Evolutionary conservation across 2,329 filamentous ascomycete species (phyloP), one percentile per base, ranked within the genome.

Genomic region (Diplodia scrobiculata): DNA sequence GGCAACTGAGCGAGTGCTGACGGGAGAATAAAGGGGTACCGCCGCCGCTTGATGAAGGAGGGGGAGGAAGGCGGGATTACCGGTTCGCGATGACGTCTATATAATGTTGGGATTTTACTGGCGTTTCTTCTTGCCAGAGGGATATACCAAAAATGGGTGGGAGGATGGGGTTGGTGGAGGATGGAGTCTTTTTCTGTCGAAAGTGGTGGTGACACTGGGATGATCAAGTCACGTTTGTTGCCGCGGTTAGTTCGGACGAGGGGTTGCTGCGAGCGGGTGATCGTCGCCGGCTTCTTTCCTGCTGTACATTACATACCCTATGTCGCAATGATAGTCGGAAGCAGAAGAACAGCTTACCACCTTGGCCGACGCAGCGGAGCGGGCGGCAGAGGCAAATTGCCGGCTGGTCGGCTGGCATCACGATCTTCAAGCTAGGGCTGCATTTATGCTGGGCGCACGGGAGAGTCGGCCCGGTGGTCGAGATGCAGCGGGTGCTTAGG

Each of bases 221-320:
- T 54, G 52, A 25, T 54, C 32, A 41, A 48, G 45, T 60, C 36
- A 48, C 55, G 55, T 48, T 6, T 53, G 50, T 32, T 53, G n/a
- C 13, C 17, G 14, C 48, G 11, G 38, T 29, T 60, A 41, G 27
- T 47, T 41, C 17, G 25, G 14, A 9, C 14, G 55, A 29, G 38
- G 38, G 55, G 38, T 47, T 34, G 21, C n/a, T 17, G 36, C 54
- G 54, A 45, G 54, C 54, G 54, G 54, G 36, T 45, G 54, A 47
- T 59, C 25, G 25, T 25, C 25, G 25, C 3, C 25, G 11, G 38
- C 48, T 59, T 17, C 38, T 9, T 19, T 36, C 52, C 34, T 27
- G 19, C 17, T 53, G 52, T 48, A 60, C 55, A 38, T 47, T 60
- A 60, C 55, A 60, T 60, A 58, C 54, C 54, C 54, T n/a, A 27